Evolutionary conservation across 1,139 yeast genomes (phyloP).

Genomic region (Scheffersomyces cryptocercus): DNA sequence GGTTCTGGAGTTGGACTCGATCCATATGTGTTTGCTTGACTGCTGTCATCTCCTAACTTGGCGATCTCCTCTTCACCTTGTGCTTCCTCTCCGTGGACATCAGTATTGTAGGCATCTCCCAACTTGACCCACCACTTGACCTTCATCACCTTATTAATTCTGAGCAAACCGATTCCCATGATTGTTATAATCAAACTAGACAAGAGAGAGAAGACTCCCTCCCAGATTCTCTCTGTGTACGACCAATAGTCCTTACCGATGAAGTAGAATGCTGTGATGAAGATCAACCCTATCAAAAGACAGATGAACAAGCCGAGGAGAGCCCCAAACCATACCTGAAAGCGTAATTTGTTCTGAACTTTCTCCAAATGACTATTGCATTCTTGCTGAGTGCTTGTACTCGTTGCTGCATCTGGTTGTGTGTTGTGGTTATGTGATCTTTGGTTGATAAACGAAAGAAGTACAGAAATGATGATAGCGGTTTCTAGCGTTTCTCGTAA

Average conservation of each 20-base stretch:
- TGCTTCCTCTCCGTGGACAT: slow-evolving; percentile 18
- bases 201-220: slow-evolving; percentile 79
- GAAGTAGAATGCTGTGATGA: slow-evolving; percentile 73
- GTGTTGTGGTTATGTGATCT: slow-evolving; percentile 20
- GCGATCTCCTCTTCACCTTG: slow-evolving; percentile 7
- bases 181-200: slow-evolving; percentile 80
- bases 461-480: slow-evolving; percentile 81
- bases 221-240: slow-evolving; percentile 86
- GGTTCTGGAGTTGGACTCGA: neutral
- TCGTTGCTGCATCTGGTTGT: neutral
- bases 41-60: neutral
- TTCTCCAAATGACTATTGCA: slow-evolving; percentile 3
- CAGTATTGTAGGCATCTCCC: slow-evolving; percentile 38
- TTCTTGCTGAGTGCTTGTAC: slow-evolving; percentile 6
- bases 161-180: slow-evolving; percentile 85
- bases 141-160: slow-evolving; percentile 63
- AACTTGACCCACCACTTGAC: slow-evolving; percentile 51
- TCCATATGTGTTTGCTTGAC: neutral
- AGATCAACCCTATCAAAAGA: slow-evolving; percentile 69
- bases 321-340: slow-evolving; percentile 89
- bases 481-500: slow-evolving; percentile 87
- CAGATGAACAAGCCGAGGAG: slow-evolving; percentile 71
- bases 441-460: slow-evolving; percentile 78
- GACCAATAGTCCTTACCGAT: slow-evolving; percentile 83
- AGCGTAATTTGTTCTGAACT: slow-evolving; percentile 36